Percentiles rank a stretch among this genome's conserved stretches.
phyloP scores from a whole-genome alignment of 208 protist genomes.

The Endotrypanum monterogeii region DNA sequence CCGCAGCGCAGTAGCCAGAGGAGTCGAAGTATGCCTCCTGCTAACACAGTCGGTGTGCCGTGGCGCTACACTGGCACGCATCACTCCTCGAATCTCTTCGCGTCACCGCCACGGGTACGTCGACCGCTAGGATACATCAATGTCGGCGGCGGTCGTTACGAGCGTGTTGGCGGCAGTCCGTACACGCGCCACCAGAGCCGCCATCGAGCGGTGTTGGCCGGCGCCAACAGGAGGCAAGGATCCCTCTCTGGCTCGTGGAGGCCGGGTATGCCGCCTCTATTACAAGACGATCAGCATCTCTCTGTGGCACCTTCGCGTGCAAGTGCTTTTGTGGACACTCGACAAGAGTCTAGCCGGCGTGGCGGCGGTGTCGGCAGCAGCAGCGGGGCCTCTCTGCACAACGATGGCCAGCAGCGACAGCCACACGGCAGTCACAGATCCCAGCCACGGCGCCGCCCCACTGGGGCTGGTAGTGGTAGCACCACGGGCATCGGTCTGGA shows the following conservation, averaged over 20 bases:
- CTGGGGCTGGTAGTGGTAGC: not conserved
- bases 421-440: not conserved
- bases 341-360: constrained; percentile 3
- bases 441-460: not conserved
- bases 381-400: not conserved
- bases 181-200: constrained; percentile 15
- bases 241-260: not conserved
- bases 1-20: not conserved
- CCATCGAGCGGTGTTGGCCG: not conserved
- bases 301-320: constrained; percentile 9
- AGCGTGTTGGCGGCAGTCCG: constrained; percentile 36
- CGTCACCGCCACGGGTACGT: constrained; percentile 37
- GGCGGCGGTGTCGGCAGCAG: not conserved
- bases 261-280: constrained; percentile 5
- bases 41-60: constrained; percentile 40
- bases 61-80: constrained; percentile 51
- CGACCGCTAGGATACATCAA: constrained; percentile 73
- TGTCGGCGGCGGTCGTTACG: constrained; percentile 51
- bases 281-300: constrained; percentile 11
- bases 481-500: not conserved
- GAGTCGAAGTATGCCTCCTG: constrained; percentile 13
- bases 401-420: not conserved
- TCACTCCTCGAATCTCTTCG: constrained; percentile 23
- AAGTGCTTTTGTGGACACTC: not conserved
- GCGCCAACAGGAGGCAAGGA: not conserved